These are phyloP conservation scores for Trichosporon sp. DNA, from an alignment of 1,284 basidiomycete species.

Conservation along the genomic window DNA sequence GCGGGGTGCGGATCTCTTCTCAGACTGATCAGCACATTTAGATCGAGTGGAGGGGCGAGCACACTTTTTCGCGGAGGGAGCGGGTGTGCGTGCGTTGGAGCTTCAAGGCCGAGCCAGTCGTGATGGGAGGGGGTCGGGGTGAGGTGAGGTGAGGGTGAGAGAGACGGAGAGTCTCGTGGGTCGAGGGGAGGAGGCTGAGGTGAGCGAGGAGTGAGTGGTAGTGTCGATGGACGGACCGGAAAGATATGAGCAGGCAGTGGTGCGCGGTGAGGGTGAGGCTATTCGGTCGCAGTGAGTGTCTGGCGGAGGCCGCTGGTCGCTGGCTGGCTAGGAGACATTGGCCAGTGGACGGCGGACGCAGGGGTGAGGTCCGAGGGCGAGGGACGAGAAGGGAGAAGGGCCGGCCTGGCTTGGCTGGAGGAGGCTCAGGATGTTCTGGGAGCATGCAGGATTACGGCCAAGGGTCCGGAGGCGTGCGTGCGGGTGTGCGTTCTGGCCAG, in stretches of 20 bases:
- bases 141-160: background rate
- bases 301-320: background rate
- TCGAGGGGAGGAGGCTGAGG: background rate
- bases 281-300: background rate
- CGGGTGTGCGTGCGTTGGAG: background rate
- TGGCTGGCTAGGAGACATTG: background rate
- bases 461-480: background rate
- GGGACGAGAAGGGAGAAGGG: background rate
- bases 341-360: background rate
- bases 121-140: background rate
- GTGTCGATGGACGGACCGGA: background rate
- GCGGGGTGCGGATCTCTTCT: background rate
- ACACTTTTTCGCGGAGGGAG: constrained; percentile 6
- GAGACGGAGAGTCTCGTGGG: background rate
- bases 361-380: background rate
- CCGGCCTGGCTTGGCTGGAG: background rate
- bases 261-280: background rate
- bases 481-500: background rate
- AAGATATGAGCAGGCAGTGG: background rate
- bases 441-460: background rate
- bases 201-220: background rate
- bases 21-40: constrained; percentile 1
- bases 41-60: constrained; percentile 1
- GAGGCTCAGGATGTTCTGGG: background rate
- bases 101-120: background rate